Evolutionary conservation across 345 rosid species (phyloP).

Genomic region (Laguncularia racemosa): DNA sequence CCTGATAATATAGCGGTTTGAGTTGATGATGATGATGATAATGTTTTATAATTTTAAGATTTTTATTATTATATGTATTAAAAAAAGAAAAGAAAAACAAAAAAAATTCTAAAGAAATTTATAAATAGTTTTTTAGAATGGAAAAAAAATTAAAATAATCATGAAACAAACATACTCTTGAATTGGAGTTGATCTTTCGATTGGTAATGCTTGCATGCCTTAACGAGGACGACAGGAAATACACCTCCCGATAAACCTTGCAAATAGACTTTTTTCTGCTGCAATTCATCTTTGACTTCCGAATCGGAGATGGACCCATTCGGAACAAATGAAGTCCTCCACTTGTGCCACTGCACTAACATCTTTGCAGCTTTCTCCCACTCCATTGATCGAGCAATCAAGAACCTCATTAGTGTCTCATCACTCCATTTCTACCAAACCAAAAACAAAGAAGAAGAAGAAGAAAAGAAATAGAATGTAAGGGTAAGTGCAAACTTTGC

Average conservation of each 20-base stretch:
- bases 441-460: too few species aligned
- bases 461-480: too few species aligned
- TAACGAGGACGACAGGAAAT: slow-evolving; percentile 40
- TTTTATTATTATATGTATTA: too few species aligned
- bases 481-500: too few species aligned
- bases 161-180: slow-evolving; percentile 49
- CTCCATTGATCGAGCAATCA: slow-evolving; percentile 92
- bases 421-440: slow-evolving; percentile 47
- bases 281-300: slow-evolving; percentile 61
- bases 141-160: background rate
- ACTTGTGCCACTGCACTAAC: slow-evolving; percentile 83
- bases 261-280: slow-evolving; percentile 42
- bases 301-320: slow-evolving; percentile 56
- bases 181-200: slow-evolving; percentile 62
- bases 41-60: too few species aligned
- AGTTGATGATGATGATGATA: too few species aligned
- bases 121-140: background rate
- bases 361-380: slow-evolving; percentile 71
- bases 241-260: slow-evolving; percentile 58
- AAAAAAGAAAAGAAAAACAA: too few species aligned
- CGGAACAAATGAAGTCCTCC: slow-evolving; percentile 74
- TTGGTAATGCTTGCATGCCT: slow-evolving; percentile 53
- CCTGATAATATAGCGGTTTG: too few species aligned
- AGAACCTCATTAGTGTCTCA: slow-evolving; percentile 64
- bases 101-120: too few species aligned